phyloP scores from a whole-genome alignment of 305 asterid genomes.

The Rubia occidens region DNA sequence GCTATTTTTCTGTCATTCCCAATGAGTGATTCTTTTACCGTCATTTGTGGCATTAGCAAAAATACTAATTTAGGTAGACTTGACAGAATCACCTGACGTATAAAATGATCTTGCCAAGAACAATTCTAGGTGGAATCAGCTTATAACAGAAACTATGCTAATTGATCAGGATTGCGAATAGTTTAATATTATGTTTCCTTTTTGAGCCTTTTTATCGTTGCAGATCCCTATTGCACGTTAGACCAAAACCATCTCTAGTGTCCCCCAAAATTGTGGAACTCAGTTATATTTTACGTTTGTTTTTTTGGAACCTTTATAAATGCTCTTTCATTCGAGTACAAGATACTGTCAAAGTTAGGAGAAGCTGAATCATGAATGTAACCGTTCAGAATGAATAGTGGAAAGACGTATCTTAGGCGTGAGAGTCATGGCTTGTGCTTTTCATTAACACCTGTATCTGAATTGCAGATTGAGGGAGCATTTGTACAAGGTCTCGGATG shows the following conservation, averaged over 20 bases:
- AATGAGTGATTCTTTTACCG: neutral
- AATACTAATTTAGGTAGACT: neutral
- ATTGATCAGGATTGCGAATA: neutral
- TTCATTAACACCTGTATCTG: neutral
- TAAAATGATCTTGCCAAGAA: neutral
- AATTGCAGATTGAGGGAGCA: constrained; percentile 81
- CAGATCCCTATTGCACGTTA: too few species aligned
- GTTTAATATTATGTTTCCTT: too few species aligned
- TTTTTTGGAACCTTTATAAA: neutral
- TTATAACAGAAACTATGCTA: neutral
- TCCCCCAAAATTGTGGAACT: too few species aligned
- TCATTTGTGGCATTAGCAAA: neutral
- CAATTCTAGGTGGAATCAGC: neutral
- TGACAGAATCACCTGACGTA: neutral
- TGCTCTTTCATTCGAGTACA: neutral
- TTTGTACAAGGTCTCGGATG: constrained; percentile 93
- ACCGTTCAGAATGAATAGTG: neutral
- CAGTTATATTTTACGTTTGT: neutral
- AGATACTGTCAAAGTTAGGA: too few species aligned
- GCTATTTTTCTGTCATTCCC: neutral
- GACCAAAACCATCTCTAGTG: too few species aligned
- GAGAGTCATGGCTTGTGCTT: neutral
- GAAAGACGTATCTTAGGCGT: neutral
- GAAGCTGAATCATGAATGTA: neutral
- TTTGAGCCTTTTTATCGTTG: too few species aligned